Conservation (phyloP, 2,329 filamentous ascomycete genomes). For the Monosporascus sp. region DNA sequence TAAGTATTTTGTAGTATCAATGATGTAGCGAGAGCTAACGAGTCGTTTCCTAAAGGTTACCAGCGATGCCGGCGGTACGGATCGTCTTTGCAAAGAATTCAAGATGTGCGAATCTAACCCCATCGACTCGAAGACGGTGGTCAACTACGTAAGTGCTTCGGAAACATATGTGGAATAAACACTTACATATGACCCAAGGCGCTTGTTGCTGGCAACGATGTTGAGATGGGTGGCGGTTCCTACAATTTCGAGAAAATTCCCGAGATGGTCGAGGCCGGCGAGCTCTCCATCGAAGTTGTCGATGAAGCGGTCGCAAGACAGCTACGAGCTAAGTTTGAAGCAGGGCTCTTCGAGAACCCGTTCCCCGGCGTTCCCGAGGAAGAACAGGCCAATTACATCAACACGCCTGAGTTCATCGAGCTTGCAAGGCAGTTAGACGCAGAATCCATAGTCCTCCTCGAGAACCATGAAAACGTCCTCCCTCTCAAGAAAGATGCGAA, state of each 20-base stretch:
- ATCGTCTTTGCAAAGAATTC: conserved; percentile 60
- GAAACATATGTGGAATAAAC: background rate
- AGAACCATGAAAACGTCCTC: conserved; percentile 49
- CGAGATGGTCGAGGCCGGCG: conserved; percentile 55
- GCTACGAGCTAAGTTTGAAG: conserved; percentile 61
- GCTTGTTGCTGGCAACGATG: conserved; percentile 63
- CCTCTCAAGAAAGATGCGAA: conserved; percentile 59
- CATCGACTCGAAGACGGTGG: conserved; percentile 61
- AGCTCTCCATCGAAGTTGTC: conserved; percentile 53
- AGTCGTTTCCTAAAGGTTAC: conserved; percentile 32
- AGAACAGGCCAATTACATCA: conserved; percentile 52
- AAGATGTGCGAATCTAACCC: conserved; percentile 55
- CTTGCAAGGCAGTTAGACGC: conserved; percentile 58
- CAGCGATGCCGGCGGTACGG: conserved; percentile 65
- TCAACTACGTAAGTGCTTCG: conserved; percentile 39
- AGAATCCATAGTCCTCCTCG: conserved; percentile 57
- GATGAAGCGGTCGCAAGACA: conserved; percentile 61
- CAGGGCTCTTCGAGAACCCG: conserved; percentile 67
- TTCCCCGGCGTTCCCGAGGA: conserved; percentile 53
- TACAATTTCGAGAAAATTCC: conserved; percentile 66
- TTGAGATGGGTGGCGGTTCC: conserved; percentile 72
- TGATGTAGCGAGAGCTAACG: conserved; percentile 3
- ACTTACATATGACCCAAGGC: conserved; percentile 28
- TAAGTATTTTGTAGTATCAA: conserved; percentile 29
- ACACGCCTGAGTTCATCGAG: conserved; percentile 52